These are phyloP conservation scores for Excoecaria cochinchinensis DNA, from an alignment of 345 rosid species.

Conservation along the genomic window DNA sequence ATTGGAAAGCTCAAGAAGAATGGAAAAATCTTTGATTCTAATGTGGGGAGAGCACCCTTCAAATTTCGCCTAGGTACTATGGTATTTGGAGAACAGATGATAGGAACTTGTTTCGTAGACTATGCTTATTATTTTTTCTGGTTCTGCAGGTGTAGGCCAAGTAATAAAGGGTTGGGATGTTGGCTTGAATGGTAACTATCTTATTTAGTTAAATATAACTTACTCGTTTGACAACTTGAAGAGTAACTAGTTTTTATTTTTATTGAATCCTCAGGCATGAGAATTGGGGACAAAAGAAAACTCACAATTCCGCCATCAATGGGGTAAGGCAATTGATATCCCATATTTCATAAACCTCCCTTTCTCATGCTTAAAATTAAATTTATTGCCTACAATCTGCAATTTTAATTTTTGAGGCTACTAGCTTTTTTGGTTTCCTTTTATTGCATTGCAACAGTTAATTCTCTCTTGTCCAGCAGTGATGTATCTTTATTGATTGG, in stretches of 20 bases:
- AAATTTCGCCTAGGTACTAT: slow-evolving; percentile 77
- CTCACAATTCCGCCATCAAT: slow-evolving; percentile 69
- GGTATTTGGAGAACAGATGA: slow-evolving; percentile 8
- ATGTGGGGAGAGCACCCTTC: slow-evolving; percentile 71
- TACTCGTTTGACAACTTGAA: not conserved
- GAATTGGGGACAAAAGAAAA: slow-evolving; percentile 79
- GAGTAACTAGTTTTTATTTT: not conserved
- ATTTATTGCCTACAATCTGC: not conserved
- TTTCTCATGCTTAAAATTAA: not conserved
- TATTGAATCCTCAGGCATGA: slow-evolving; percentile 59
- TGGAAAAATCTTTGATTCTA: slow-evolving; percentile 84
- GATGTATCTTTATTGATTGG: no score
- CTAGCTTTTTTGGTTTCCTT: no score
- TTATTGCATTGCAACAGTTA: no score
- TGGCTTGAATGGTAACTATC: slow-evolving; percentile 71
- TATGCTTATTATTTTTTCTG: slow-evolving; percentile 7
- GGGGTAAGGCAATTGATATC: slow-evolving; percentile 48
- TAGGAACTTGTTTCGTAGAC: slow-evolving; percentile 2
- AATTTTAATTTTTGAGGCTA: not conserved
- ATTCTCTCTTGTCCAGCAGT: no score
- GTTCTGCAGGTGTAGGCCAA: slow-evolving; percentile 68
- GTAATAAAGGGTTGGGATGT: slow-evolving; percentile 99
- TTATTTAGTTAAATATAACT: not conserved
- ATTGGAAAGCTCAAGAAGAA: slow-evolving; percentile 90
- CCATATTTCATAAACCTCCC: not conserved